Conservation (phyloP, 805 yeast genomes). For the Cyberlindnera japonica region DNA sequence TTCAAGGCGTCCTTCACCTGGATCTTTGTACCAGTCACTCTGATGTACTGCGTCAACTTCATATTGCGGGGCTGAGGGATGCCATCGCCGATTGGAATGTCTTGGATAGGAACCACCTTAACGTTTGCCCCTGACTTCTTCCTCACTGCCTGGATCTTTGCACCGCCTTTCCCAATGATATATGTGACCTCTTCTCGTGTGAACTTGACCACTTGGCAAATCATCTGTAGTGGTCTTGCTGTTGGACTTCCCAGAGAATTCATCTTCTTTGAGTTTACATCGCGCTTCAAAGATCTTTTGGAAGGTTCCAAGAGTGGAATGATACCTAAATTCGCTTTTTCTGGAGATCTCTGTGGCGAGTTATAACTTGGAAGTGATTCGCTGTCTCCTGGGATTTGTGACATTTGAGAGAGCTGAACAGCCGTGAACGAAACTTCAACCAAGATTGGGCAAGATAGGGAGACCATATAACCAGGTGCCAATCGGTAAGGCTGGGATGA, state of each 20-base stretch:
- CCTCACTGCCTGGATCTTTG: slow-evolving; percentile 35
- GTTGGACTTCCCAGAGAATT: no score
- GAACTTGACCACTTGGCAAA: slow-evolving; percentile 15
- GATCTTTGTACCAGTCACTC: slow-evolving; percentile 29
- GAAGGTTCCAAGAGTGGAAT: no score
- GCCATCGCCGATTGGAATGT: slow-evolving; percentile 14
- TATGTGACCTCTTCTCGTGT: slow-evolving; percentile 36
- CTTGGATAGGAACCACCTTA: slow-evolving; percentile 35
- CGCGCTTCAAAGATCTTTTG: no score
- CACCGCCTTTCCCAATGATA: slow-evolving; percentile 43
- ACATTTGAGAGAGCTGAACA: not conserved
- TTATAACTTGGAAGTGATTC: no score
- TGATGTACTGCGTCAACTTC: slow-evolving; percentile 27
- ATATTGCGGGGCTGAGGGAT: slow-evolving; percentile 7
- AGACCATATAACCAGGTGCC: slow-evolving; percentile 4
- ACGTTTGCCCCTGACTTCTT: slow-evolving; percentile 34
- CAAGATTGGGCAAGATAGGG: not conserved
- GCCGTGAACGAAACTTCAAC: not conserved
- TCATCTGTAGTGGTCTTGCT: not conserved
- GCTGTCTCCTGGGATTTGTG: not conserved
- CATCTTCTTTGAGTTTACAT: no score
- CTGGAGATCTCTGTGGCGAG: no score
- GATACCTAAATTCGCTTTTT: no score
- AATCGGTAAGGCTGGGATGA: slow-evolving; percentile 7
- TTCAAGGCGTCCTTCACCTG: slow-evolving; percentile 28